A percentile compares a stretch with the other conserved stretches of the same genome.
Conservation (phyloP, 139 green algal genomes). For the Yamagishiella unicocca region DNA sequence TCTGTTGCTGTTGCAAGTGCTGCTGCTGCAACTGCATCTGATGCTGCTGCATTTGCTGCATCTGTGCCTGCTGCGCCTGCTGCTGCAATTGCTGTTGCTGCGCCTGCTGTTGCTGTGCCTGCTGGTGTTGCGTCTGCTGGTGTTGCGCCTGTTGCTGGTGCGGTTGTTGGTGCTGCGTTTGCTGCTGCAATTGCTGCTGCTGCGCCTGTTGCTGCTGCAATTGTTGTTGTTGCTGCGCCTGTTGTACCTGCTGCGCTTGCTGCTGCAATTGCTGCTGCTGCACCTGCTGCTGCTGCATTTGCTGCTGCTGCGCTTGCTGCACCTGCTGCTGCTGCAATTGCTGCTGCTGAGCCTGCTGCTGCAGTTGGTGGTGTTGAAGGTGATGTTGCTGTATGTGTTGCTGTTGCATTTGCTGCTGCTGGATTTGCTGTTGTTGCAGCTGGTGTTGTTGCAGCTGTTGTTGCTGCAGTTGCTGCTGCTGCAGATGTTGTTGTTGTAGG, state of each 20-base stretch:
- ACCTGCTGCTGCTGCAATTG: neutral
- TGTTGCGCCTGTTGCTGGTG: no score
- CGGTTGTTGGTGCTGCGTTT: no score
- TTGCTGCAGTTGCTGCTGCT: neutral
- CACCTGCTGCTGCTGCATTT: neutral
- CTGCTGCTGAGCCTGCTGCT: constrained; percentile 22
- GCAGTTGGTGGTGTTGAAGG: neutral
- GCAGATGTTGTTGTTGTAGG: constrained; percentile 15
- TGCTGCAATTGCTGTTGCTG: neutral
- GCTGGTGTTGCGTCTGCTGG: no score
- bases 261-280: neutral
- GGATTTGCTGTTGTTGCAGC: neutral
- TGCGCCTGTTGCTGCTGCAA: constrained; percentile 6
- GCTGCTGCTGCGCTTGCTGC: constrained; percentile 16
- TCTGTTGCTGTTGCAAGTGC: no score
- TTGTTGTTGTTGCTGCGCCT: constrained; percentile 30
- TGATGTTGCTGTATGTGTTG: neutral
- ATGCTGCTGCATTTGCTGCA: neutral
- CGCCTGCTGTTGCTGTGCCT: neutral
- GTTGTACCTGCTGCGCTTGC: neutral
- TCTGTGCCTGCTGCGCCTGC: neutral
- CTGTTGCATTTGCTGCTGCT: neutral
- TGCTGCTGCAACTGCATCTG: no score
- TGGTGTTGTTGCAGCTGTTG: constrained; percentile 8
- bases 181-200: constrained; percentile 12